phyloP scores from a whole-genome alignment of 2,329 filamentous ascomycete genomes.

The Tolypocladium paradoxum region DNA sequence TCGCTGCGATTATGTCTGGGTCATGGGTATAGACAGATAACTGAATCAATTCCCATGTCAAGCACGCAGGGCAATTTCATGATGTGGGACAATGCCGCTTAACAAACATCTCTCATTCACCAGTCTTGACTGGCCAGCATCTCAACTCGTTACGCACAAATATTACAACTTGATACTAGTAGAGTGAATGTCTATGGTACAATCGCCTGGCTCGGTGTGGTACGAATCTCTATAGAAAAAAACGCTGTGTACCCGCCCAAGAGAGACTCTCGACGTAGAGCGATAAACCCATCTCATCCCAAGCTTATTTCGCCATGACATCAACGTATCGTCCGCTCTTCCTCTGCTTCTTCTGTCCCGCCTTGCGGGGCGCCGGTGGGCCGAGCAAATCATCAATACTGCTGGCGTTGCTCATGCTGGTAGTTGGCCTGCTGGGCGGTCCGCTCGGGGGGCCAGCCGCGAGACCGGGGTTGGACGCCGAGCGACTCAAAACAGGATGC shows the following conservation, averaged over 20 bases:
- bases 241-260: not conserved
- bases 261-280: not conserved
- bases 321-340: constrained; percentile 88
- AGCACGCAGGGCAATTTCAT: not conserved
- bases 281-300: not conserved
- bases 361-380: constrained; percentile 58
- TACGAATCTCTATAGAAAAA: not conserved
- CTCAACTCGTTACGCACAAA: not conserved
- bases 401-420: constrained; percentile 82
- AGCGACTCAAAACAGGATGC: constrained; percentile 32
- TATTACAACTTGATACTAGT: not conserved
- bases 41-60: not conserved
- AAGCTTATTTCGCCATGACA: constrained; percentile 69
- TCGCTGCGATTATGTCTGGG: not conserved
- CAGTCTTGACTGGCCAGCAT: not conserved
- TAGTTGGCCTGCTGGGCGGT: constrained; percentile 61
- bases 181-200: constrained; percentile 1
- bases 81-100: not conserved
- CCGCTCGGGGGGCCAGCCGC: constrained; percentile 27
- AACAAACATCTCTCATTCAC: not conserved
- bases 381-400: constrained; percentile 90
- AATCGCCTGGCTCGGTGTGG: not conserved
- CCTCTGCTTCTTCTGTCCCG: constrained; percentile 56
- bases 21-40: not conserved
- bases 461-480: constrained; percentile 35